Conservation (phyloP, 345 rosid species). For the Lenwebbia sp. region DNA sequence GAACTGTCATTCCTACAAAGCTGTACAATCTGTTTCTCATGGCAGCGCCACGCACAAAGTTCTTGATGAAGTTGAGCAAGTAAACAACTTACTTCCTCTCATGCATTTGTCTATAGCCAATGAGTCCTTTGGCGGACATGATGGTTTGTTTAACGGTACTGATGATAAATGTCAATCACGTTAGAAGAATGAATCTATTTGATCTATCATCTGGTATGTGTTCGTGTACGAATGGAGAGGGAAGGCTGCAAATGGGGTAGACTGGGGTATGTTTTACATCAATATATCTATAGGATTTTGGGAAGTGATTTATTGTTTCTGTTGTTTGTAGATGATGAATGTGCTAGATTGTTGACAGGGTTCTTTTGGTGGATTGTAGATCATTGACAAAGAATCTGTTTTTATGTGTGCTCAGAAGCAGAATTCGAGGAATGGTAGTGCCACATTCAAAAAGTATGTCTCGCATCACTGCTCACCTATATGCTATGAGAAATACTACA, state of each 20-base stretch:
- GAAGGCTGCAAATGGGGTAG: conserved; percentile 2
- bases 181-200: not conserved
- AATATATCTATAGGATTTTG: not conserved
- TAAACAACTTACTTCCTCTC: not conserved
- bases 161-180: not conserved
- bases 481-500: conserved; percentile 47
- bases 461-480: conserved; percentile 40
- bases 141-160: not conserved
- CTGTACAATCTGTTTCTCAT: not conserved
- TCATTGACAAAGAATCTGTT: conserved; percentile 1
- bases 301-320: not conserved
- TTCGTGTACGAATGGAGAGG: not conserved
- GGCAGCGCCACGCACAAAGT: not conserved
- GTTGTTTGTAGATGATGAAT: not conserved
- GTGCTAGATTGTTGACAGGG: conserved; percentile 5
- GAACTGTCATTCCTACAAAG: not conserved
- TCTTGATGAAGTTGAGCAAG: not conserved
- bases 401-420: not conserved
- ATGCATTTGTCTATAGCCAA: not conserved
- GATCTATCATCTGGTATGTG: not conserved
- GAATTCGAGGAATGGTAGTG: conserved; percentile 1
- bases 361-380: conserved; percentile 14
- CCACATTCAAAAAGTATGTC: conserved; percentile 11
- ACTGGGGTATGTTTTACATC: not conserved
- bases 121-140: not conserved